Conservation (phyloP, 306 rosid species). For the Begonia masoniana region DNA sequence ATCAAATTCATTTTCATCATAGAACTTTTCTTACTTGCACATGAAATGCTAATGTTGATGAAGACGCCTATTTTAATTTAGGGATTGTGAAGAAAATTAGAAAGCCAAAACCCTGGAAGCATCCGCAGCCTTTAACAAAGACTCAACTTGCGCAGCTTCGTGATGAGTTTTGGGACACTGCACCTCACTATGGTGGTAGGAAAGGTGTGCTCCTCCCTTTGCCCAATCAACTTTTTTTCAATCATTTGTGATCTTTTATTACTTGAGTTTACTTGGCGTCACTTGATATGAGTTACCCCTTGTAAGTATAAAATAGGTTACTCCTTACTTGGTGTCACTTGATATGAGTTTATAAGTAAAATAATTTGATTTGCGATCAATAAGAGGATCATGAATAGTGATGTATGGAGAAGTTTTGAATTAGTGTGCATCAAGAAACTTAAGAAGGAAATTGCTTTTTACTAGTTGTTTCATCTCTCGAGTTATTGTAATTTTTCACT, state of each 20-base stretch:
- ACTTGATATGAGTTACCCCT: no score
- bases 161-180: constrained; percentile 98
- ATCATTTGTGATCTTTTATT: neutral
- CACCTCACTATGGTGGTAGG: constrained; percentile 98
- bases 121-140: constrained; percentile 95
- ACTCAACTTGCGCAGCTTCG: constrained; percentile 77
- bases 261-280: no score
- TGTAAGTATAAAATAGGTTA: no score
- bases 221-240: neutral
- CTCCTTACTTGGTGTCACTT: no score
- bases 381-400: no score
- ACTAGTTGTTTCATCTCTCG: no score
- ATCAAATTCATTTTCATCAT: neutral
- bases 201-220: constrained; percentile 37
- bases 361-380: no score
- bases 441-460: no score
- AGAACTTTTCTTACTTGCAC: neutral
- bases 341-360: no score
- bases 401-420: no score
- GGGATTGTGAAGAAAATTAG: constrained; percentile 67
- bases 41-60: constrained; percentile 5
- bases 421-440: no score
- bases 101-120: constrained; percentile 98
- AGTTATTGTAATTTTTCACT: no score
- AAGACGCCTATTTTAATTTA: constrained; percentile 16